Base-by-base conservation (phyloP, 306 rosid species). In the Pterocarpus santalinus region DNA sequence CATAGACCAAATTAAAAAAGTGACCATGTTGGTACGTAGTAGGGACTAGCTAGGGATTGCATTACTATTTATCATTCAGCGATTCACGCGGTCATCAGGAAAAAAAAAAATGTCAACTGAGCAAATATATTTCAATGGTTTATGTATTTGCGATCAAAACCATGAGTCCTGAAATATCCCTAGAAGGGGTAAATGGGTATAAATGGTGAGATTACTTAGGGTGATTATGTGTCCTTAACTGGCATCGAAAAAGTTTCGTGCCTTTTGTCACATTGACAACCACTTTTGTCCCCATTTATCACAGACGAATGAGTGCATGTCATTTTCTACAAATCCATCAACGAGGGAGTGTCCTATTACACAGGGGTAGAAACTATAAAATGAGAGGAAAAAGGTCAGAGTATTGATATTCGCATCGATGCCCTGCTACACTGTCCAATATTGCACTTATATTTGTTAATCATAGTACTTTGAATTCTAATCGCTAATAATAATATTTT, bases 191-290 rank as follows among this genome's bases (percentile, higher is more conserved):
- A 51, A 78, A 72, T 7, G 44, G 51, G 39, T 44, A 3, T 4
- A 73, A 72, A 83, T 83, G 46, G 77, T 73, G 69, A 63, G 70
- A 79, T 71, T 32, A 41, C 67, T 78, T 41, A 65, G 79, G 79
- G 11, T 80, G 87, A 85, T 81, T 87, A 44, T 74, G 86, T 35
- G 80, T 76, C 77, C 84, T 69, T 34, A 73, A 67, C 15, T 41
- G 73, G 57, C 66, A 73, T 58, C 52, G 77, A 86, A 86, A 88
- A 91, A 67, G 91, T 68, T 22, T 33, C 2, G 28, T 5, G 46
- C 30, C 86, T 86, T 87, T 88, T 83, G 81, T 85, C 85, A 82
- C 81, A 43, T 79, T 65, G 85, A 77, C 90, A 82, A 72, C 81
- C 8, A 75, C 83, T 80, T 79, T 76, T 84, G 87, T 84, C 76